Conservation (phyloP, 371 early-diverging fungal genomes). For the Syncephalastrum racemosum region DNA sequence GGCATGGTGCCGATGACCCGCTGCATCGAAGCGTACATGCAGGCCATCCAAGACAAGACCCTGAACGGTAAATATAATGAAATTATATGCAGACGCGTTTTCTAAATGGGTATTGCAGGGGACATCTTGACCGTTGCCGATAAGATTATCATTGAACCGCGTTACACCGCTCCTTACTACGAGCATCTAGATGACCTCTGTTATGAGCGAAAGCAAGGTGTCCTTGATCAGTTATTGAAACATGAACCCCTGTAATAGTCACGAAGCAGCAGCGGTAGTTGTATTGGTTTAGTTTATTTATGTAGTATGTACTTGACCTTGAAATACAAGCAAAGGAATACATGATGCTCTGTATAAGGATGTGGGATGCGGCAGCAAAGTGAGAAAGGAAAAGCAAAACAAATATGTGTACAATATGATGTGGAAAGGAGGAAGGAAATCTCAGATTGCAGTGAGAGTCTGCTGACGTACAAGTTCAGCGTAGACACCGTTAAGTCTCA, state of each 20-base stretch:
- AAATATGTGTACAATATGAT: too few species aligned
- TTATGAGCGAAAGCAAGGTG: constrained; percentile 12
- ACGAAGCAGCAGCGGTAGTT: too few species aligned
- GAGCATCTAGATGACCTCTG: constrained; percentile 26
- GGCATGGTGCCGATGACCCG: constrained; percentile 27
- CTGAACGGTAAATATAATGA: constrained; percentile 23
- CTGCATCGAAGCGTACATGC: constrained; percentile 29
- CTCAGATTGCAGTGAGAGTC: constrained; percentile 38
- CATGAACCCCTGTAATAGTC: too few species aligned
- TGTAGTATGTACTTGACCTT: too few species aligned
- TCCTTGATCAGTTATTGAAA: constrained; percentile 1
- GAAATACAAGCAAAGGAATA: too few species aligned
- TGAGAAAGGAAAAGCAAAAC: too few species aligned
- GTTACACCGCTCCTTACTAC: constrained; percentile 21
- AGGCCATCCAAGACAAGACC: constrained; percentile 22
- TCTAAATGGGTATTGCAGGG: constrained; percentile 11
- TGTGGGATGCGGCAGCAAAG: too few species aligned
- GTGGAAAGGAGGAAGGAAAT: too few species aligned
- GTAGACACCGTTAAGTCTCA: constrained; percentile 44
- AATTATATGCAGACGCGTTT: not conserved
- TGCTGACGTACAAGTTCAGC: constrained; percentile 42
- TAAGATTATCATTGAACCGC: constrained; percentile 18
- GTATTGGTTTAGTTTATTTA: too few species aligned
- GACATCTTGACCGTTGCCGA: constrained; percentile 24
- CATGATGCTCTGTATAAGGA: too few species aligned